A percentile compares a stretch with the other conserved stretches of the same genome.
These are phyloP conservation scores for Geotrichum phurueaensis DNA, from an alignment of 1,139 yeast species.

Conservation along the genomic window DNA sequence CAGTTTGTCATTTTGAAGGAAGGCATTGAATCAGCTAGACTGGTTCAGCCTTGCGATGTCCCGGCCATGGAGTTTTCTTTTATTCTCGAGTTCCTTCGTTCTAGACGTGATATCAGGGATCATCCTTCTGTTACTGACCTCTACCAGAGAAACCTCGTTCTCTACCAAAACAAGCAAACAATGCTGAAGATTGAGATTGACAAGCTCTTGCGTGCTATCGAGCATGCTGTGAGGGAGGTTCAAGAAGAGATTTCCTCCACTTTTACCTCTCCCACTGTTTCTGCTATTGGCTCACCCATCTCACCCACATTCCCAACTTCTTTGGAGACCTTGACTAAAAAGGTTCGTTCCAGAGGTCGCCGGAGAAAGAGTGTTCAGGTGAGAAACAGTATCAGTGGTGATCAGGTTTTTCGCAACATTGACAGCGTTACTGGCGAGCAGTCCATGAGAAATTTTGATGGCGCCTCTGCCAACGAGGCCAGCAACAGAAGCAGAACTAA, in stretches of 20 bases:
- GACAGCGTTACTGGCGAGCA: slow-evolving; percentile 37
- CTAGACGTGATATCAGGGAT: slow-evolving; percentile 13
- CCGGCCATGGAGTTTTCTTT: slow-evolving; percentile 14
- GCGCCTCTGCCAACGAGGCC: neutral
- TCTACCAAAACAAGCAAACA: slow-evolving; percentile 10
- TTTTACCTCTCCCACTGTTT: neutral
- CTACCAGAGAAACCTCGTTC: slow-evolving; percentile 12
- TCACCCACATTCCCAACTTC: slow-evolving; percentile 1
- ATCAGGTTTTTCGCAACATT: slow-evolving; percentile 22
- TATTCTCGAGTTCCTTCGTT: slow-evolving; percentile 10
- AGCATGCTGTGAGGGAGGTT: slow-evolving; percentile 10
- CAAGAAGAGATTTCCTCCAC: slow-evolving; percentile 8
- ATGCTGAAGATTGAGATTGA: slow-evolving; percentile 11
- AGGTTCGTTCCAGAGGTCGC: slow-evolving; percentile 12
- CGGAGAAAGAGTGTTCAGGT: slow-evolving; percentile 10
- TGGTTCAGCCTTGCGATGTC: slow-evolving; percentile 14
- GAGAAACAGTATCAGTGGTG: slow-evolving; percentile 1
- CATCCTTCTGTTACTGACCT: slow-evolving; percentile 9
- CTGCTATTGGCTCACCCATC: neutral
- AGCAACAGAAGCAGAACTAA: neutral
- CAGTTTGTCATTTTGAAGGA: slow-evolving; percentile 8
- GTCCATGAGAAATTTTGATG: neutral
- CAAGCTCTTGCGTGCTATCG: slow-evolving; percentile 7
- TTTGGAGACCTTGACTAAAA: slow-evolving; percentile 15
- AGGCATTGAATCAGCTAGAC: slow-evolving; percentile 8